phyloP scores from a whole-genome alignment of 768 basidiomycete species.

The Tricholoma flavovirens region DNA sequence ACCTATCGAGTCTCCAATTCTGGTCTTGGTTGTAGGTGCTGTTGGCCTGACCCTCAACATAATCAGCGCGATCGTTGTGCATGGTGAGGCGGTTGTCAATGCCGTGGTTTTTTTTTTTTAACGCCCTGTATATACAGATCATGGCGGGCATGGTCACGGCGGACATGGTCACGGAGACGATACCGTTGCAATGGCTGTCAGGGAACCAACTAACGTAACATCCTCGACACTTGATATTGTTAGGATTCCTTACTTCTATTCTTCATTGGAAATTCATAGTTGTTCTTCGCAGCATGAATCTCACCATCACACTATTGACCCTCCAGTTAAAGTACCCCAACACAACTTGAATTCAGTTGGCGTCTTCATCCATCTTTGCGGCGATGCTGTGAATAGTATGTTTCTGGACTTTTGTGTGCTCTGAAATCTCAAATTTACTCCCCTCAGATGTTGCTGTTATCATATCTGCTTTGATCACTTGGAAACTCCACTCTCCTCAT shows the following conservation, averaged over 20 bases:
- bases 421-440: not conserved
- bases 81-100: slow-evolving; percentile 27
- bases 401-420: slow-evolving; percentile 4
- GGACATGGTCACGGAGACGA: slow-evolving; percentile 34
- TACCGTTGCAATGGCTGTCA: slow-evolving; percentile 5
- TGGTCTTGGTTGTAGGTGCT: slow-evolving; percentile 44
- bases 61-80: slow-evolving; percentile 42
- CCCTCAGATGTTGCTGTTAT: slow-evolving; percentile 48
- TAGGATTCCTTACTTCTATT: not conserved
- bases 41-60: slow-evolving; percentile 44
- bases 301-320: slow-evolving; percentile 43
- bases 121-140: not conserved
- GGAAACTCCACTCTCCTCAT: slow-evolving; percentile 37
- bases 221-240: slow-evolving; percentile 27
- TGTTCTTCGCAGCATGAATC: slow-evolving; percentile 33
- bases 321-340: slow-evolving; percentile 27
- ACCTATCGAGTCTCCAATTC: slow-evolving; percentile 34
- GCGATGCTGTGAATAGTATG: slow-evolving; percentile 50
- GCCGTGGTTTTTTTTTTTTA: not conserved
- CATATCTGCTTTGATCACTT: slow-evolving; percentile 42
- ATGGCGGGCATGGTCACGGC: slow-evolving; percentile 21
- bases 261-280: not conserved
- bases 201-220: slow-evolving; percentile 6
- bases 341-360: slow-evolving; percentile 42
- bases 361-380: slow-evolving; percentile 46